Evolutionary conservation across 495 filamentous ascomycete species (phyloP).

Genomic region (Pyrenopolyporus hunteri): DNA sequence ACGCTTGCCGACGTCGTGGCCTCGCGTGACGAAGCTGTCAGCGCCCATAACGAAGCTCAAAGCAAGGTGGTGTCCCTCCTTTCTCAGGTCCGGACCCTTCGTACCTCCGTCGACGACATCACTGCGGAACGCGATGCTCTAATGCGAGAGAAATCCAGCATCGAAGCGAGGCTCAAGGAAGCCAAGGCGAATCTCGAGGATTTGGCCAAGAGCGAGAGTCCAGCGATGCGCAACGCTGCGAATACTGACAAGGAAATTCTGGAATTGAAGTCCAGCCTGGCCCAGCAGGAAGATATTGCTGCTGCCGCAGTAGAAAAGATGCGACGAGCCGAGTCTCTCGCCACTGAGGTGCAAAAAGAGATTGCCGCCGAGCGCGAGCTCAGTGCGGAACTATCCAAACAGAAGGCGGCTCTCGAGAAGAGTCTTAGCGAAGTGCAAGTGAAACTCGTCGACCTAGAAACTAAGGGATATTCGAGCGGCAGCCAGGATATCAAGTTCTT

Average conservation of each 20-base stretch:
- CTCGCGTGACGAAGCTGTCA: constrained; percentile 89
- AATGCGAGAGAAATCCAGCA: constrained; percentile 84
- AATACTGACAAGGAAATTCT: constrained; percentile 87
- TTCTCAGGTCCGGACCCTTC: constrained; percentile 86
- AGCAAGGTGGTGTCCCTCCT: constrained; percentile 86
- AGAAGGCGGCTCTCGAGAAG: constrained; percentile 91
- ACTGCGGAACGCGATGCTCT: constrained; percentile 84
- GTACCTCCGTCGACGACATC: constrained; percentile 84
- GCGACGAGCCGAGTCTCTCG: constrained; percentile 91
- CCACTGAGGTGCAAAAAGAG: constrained; percentile 91
- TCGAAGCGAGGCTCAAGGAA: constrained; percentile 87
- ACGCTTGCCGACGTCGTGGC: constrained; percentile 87
- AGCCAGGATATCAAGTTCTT: constrained; percentile 96
- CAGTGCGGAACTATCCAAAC: constrained; percentile 84
- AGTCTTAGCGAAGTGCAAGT: constrained; percentile 89
- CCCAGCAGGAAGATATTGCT: constrained; percentile 93
- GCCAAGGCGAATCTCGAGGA: constrained; percentile 92
- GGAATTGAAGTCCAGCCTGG: constrained; percentile 86
- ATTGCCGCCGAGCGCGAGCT: constrained; percentile 87
- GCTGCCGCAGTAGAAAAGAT: constrained; percentile 95
- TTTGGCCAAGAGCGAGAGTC: constrained; percentile 82
- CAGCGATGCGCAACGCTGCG: constrained; percentile 90
- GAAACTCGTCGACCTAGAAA: constrained; percentile 89
- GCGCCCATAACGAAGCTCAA: constrained; percentile 94
- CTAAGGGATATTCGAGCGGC: constrained; percentile 91